phyloP scores from a whole-genome alignment of 192 early-diverging fungal genomes.

The Coemansia umbellata region DNA sequence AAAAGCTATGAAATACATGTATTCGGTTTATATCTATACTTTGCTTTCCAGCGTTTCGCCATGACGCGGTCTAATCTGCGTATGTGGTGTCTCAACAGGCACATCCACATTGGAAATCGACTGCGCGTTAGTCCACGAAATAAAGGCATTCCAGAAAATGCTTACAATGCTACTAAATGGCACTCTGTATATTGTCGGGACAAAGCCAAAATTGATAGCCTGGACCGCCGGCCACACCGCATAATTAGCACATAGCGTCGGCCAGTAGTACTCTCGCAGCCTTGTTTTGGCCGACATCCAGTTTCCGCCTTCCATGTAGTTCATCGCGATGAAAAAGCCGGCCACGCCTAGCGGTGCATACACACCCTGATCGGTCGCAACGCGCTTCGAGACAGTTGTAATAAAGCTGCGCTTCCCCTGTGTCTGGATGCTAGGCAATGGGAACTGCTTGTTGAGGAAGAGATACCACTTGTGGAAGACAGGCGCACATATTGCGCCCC shows the following conservation, averaged over 20 bases:
- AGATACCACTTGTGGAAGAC: constrained; percentile 66
- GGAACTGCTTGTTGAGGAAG: constrained; percentile 61
- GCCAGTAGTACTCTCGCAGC: constrained; percentile 55
- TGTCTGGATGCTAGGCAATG: constrained; percentile 26
- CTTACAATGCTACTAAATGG: constrained; percentile 69
- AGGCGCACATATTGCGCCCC: constrained; percentile 67
- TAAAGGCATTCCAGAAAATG: constrained; percentile 72
- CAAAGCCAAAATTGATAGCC: constrained; percentile 66
- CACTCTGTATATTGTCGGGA: constrained; percentile 61
- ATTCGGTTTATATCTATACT: no score
- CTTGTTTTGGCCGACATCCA: constrained; percentile 55
- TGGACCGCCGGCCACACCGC: constrained; percentile 72
- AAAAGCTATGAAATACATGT: no score
- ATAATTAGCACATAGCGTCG: constrained; percentile 67
- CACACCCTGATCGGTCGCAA: constrained; percentile 57
- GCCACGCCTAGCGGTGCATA: constrained; percentile 70
- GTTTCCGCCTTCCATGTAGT: constrained; percentile 54
- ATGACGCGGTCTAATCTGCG: constrained; percentile 7
- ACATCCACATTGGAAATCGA: constrained; percentile 19
- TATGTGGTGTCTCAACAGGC: constrained; percentile 35
- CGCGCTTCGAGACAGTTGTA: constrained; percentile 48
- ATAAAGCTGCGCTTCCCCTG: constrained; percentile 1
- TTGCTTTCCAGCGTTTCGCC: constrained; percentile 3
- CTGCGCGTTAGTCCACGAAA: constrained; percentile 60
- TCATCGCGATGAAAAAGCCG: constrained; percentile 63